Base-by-base conservation (phyloP, 1,284 basidiomycete genomes). In the Ganoderma boninense region DNA sequence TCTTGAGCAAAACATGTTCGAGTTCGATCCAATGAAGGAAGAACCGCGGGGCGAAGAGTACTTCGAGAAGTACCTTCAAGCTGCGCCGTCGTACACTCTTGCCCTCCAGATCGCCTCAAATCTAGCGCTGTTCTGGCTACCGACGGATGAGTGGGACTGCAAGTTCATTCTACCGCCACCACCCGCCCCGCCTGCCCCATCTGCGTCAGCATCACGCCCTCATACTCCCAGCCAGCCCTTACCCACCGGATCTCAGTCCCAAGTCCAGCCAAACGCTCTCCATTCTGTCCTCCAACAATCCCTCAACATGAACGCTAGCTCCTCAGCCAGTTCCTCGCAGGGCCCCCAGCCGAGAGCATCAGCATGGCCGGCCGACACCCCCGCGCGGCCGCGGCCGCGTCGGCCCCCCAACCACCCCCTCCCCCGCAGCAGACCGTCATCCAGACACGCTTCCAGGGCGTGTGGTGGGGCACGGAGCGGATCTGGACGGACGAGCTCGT, bases 391-490 rank as follows among this genome's bases (percentile, higher is more conserved):
- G 43, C 49, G 2, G 8, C 52, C 2, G 52, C 26, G 1, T 38
- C 10, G 52, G 23, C 10, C n/a, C 3, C 26, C 3, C 38, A 38
- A 52, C 49, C 54, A 57, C 29, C 8, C 4, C 20, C 13, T 32
- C 20, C 70, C 8, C 52, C 59, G 20, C 40, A 67, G 18, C 80
- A 82, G 66, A 81, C 76, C 4, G 75, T 86, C 35, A 82, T 79
- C 0, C 90, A 92, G 75, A 85, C 80, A 46, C 85, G 89, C 49
- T 94, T 88, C 79, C 93, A 96, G 79, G 95, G 95, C 0, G 77
- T 96, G 16, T 97, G 94, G 94, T 94, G 92, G 91, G 95, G 95
- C 11, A 88, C 91, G 0, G 95, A 97, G 78, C 87, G 94, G n/a
- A 92, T 97, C 67, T 97, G 95, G 95, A 83, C 87, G 10, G 93